Evolutionary conservation across 2,329 filamentous ascomycete genomes (phyloP), one percentile per base, ranked within the genome.

Genomic region (Aspergillus uvarum): DNA sequence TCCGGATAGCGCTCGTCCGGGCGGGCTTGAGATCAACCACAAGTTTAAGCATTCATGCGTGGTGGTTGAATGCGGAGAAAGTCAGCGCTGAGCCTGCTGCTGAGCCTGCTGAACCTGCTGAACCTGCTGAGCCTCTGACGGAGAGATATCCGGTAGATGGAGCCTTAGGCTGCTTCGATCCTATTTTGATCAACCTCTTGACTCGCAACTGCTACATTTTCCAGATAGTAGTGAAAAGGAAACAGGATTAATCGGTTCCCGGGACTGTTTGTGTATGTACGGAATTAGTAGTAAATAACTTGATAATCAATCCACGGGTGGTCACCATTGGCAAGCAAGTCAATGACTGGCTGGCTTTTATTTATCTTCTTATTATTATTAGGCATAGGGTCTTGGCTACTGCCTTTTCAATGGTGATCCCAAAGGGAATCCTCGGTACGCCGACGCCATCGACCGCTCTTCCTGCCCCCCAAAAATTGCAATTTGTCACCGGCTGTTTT

Each of bases 1-100:
- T 63, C 59, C 54, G 61, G 62, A 60, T 64, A 62, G 61, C 50
- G 61, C 57, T 64, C 50, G 52, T 54, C 47, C 49, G 55, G 56
- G 52, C 51, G 26, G 47, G n/a, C 53, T 51, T 54, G 24, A 35
- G 58, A 55, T 59, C 47, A 55, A 21, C 44, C 49, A 44, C 42
- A 38, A 50, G 59, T 54, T 29, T 63, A 61, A 59, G 60, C 60
- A 61, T 61, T 60, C 42, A 57, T 59, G 54, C 54, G 52, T 47
- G 52, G 11, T 58, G 51, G 54, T 48, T 53, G 47, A 14, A 57
- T 61, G 63, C 63, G 61, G 59, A 61, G 61, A 59, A 61, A 50
- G 47, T 35, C 42, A 49, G 48, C 47, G 47, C 52, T 53, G 51
- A 38, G 22, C 29, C 14, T 2, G n/a, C 14, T 2, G n/a, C 50